Evolutionary conservation across 371 early-diverging fungal genomes (phyloP), one percentile per base, ranked within the genome.

Genomic region (Mucor indicus): DNA sequence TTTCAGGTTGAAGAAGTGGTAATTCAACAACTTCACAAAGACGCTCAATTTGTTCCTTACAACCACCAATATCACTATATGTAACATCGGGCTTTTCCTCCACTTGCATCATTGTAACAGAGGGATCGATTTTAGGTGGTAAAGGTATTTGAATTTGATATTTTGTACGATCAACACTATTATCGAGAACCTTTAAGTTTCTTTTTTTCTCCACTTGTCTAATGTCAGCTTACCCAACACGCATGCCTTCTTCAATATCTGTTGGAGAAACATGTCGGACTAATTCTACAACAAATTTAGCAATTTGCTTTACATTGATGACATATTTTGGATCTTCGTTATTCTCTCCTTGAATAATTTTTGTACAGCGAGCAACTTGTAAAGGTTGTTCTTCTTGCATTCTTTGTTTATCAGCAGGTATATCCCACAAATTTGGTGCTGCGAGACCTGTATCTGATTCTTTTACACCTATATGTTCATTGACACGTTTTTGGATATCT

Each of bases 371-470:
- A 5, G 98, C 98, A 13, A 98, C 95, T 78, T 98, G 99, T 43
- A 99, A 79, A 44, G 98, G 92, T 44, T 98, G 99, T 60, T 99
- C 99, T 57, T 93, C 95, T 55, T 83, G 81, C 86, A 96, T 90
- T 55, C 98, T 77, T 63, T 94, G 93, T 73, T 92, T 96, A 76
- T 99, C 99, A 16, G 95, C 98, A 42, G 94, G 91, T 30, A 99
- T 85, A 79, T 99, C 99, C 99, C 99, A 99, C 48, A 93, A 72
- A 65, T 92, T 92, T 25, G 99, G 99, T 33, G 98, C 98, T 1
- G 99, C 99, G 35, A 99, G 82, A 45, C 99, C 99, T 41, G 99
- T 99, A 68, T 99, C 99, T 19, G 94, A 92, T 79, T 99, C 99
- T 80, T 96, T 97, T 38, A 99, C 96, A 50, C 97, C 92, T 76